phyloP scores from a whole-genome alignment of 1,284 basidiomycete genomes.

The Phylloboletellus chloephorus region DNA sequence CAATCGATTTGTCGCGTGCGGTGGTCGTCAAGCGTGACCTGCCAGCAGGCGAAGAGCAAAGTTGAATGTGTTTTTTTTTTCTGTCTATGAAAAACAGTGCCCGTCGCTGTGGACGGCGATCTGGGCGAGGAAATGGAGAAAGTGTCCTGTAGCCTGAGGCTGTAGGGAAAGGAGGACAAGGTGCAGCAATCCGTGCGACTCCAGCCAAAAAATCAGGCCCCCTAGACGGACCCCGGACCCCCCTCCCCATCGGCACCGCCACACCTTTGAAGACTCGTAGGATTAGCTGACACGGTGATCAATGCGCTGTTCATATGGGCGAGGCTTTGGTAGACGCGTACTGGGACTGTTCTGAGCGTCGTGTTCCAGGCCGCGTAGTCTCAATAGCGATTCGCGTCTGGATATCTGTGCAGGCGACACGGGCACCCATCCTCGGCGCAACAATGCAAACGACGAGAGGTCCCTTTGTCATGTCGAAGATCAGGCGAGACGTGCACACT shows the following conservation, averaged over 20 bases:
- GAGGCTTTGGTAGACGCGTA: too few species aligned
- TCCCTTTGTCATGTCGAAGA: not conserved
- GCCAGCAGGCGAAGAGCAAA: constrained; percentile 72
- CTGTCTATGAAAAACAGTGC: constrained; percentile 32
- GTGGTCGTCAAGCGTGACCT: constrained; percentile 82
- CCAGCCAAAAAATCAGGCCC: constrained; percentile 31
- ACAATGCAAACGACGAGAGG: not conserved
- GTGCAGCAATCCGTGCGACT: constrained; percentile 32
- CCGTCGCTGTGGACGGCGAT: constrained; percentile 31
- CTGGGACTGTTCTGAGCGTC: too few species aligned
- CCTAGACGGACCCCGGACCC: constrained; percentile 27
- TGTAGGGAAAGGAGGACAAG: constrained; percentile 36
- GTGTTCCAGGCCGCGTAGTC: not conserved
- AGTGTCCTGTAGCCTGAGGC: constrained; percentile 35
- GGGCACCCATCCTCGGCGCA: not conserved
- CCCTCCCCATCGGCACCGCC: constrained; percentile 13
- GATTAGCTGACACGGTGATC: too few species aligned
- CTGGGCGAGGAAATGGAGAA: constrained; percentile 19
- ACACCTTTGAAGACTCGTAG: too few species aligned
- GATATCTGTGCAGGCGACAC: not conserved
- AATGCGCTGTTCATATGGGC: too few species aligned
- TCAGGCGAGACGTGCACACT: too few species aligned
- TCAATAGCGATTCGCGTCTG: too few species aligned
- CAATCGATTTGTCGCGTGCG: constrained; percentile 50
- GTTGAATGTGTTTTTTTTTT: constrained; percentile 27